Evolutionary conservation across 441 rosid species (phyloP), one percentile per base, ranked within the genome.

Genomic region (Francoa sonchifolia): DNA sequence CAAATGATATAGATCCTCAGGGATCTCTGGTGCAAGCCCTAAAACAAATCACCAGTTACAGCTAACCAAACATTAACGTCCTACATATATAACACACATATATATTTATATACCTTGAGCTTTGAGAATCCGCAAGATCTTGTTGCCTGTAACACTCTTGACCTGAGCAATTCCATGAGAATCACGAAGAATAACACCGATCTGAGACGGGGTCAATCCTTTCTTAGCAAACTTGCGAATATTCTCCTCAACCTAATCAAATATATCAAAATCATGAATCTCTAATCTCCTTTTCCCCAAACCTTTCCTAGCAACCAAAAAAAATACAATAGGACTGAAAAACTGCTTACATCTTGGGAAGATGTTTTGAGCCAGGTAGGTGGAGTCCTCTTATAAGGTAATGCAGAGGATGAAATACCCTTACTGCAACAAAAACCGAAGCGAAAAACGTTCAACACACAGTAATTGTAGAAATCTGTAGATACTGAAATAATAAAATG

Each of bases 151-250:
- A 47, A 76, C 79, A 43, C 73, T 70, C 63, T 44, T 76, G 48
- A 73, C 84, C 54, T 73, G 84, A 36, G 80, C 80, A 36, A 73
- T 76, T 1, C 80, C 84, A 41, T 68, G 84, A 54, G 84, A 76
- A 44, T 76, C 84, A 55, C 84, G 77, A 31, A 73, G 80, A 57
- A 76, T 73, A 6, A 73, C 84, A 59, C 84, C 84, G 33, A 76
- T 73, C 66, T 73, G 84, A 5, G 80, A 76, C 19, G 84, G 77
- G 27, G 80, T 76, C 70, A 76, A 17, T 0, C 80, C 84, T 52
- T 76, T 76, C 54, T 77, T 77, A 3, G 85, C 77, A 23, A 77
- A 77, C 59, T 71, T 73, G 65, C 85, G 73, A 47, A 73, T 73
- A 47, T 68, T 71, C 3, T 77, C 85, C 18, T 71, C 80, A 18